Evolutionary conservation across 2,329 filamentous ascomycete species (phyloP).

Genomic region (Penicillium sp.): DNA sequence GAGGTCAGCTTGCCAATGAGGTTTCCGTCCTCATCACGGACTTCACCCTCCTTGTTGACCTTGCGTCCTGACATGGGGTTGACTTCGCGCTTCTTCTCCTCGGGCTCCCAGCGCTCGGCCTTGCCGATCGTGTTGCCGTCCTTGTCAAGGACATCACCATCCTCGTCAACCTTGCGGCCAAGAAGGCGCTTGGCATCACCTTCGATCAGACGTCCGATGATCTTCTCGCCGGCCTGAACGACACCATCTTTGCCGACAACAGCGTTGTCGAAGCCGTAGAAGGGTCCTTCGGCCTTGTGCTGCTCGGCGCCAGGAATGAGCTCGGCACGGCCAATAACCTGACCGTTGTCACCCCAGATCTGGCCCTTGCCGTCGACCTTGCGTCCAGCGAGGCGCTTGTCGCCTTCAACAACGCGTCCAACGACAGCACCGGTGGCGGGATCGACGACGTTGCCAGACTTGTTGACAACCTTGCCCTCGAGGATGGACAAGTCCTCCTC

Average conservation of each 20-base stretch:
- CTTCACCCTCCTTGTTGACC: conserved; percentile 54
- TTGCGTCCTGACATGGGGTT: conserved; percentile 59
- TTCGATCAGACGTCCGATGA: conserved; percentile 58
- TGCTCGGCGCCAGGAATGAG: conserved; percentile 54
- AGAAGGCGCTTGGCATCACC: conserved; percentile 64
- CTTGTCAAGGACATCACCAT: conserved; percentile 67
- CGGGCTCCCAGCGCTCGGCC: conserved; percentile 67
- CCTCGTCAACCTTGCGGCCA: conserved; percentile 65
- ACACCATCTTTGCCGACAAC: conserved; percentile 59
- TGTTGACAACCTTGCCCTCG: conserved; percentile 63
- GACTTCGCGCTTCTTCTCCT: conserved; percentile 54
- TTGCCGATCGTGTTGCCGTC: conserved; percentile 66
- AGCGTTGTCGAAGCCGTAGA: conserved; percentile 59
- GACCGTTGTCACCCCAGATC: conserved; percentile 63
- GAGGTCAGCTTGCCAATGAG: conserved; percentile 48
- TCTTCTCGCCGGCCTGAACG: conserved; percentile 47
- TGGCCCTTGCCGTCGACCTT: conserved; percentile 63
- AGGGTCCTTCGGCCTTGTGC: conserved; percentile 54
- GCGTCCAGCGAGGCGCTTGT: conserved; percentile 57
- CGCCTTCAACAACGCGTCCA: conserved; percentile 58
- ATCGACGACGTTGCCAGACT: conserved; percentile 62
- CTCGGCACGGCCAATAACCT: conserved; percentile 60
- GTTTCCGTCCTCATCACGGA: conserved; percentile 48
- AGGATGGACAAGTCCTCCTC: conserved; percentile 59
- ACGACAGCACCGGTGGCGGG: conserved; percentile 55